Base-by-base conservation (phyloP, 352 stramenopile species). In the Phytophthora hybrid region DNA sequence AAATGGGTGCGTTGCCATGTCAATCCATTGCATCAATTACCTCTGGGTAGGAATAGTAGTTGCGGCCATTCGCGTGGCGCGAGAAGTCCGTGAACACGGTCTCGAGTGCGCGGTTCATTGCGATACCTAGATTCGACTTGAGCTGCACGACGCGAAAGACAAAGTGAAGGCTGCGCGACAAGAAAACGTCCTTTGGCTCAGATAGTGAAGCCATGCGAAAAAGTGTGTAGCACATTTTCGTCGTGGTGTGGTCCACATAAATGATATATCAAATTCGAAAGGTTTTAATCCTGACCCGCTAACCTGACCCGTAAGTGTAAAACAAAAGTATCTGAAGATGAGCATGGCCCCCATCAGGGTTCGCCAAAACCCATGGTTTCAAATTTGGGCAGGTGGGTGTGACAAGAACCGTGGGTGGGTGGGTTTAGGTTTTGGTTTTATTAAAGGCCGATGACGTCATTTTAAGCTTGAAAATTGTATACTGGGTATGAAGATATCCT, bases 81-180 rank as follows among this genome's bases (percentile, higher is more conserved):
- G 63, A 82, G 71, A 89, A 93, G 64, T 83, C 47, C 21, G 81
- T 80, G 69, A 92, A 93, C n/a, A 84, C 79, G 29, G 78, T 87
- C 74, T 93, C 83, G 23, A 93, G 76, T 32, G 87, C 82, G 67
- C 84, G 87, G 54, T 93, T 92, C 87, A 93, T 93, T 5, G 58
- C 63, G 23, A 49, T 3, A 21, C 23, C 23, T 26, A 26, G 23
- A 4, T 34, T 46, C 19, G 37, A 68, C 29, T 60, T 72, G 19
- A 46, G 60, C 18, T 9, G 10, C 13, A 47, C n/a, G 13, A 5
- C 14, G 63, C 32, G 18, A 68, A 74, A 66, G 6, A 23, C 59
- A 69, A 65, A 74, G 26, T 80, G 69, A 73, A 53, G 57, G 26
- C 26, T 34, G 3, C 32, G 16, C 32, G 31, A 46, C 41, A 64